Conservation (phyloP, 1,284 basidiomycete genomes). For the Papiliotrema nemorosa region DNA sequence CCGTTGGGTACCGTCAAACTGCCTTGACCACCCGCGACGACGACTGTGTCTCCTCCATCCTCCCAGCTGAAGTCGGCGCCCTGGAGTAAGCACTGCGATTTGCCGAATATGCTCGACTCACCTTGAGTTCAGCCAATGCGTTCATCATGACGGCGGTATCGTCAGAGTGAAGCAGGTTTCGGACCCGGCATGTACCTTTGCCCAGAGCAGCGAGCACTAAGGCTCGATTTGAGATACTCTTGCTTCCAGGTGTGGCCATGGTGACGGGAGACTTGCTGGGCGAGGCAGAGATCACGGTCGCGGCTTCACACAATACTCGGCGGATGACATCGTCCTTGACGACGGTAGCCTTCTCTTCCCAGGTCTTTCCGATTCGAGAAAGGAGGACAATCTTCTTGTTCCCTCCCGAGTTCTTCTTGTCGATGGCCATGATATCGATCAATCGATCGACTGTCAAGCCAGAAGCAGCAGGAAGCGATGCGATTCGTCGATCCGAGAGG, state of each 20-base stretch:
- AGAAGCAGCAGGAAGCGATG: constrained; percentile 65
- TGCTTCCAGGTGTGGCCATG: constrained; percentile 91
- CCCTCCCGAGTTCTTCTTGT: constrained; percentile 92
- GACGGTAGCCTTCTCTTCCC: constrained; percentile 85
- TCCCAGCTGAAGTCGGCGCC: constrained; percentile 89
- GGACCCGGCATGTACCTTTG: constrained; percentile 79
- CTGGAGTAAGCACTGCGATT: constrained; percentile 46
- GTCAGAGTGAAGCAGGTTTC: constrained; percentile 91
- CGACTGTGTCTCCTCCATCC: constrained; percentile 86
- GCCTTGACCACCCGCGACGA: constrained; percentile 84
- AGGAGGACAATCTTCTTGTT: constrained; percentile 94
- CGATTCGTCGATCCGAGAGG: constrained; percentile 69
- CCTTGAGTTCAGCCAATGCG: constrained; percentile 80
- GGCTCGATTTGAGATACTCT: constrained; percentile 95
- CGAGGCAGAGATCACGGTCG: constrained; percentile 67
- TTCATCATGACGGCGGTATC: constrained; percentile 99
- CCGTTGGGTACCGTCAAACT: constrained; percentile 69
- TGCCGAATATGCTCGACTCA: constrained; percentile 35
- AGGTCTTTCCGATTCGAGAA: constrained; percentile 83
- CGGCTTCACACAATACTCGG: constrained; percentile 73
- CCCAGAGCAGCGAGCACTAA: constrained; percentile 90
- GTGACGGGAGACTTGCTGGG: constrained; percentile 64
- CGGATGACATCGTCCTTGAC: constrained; percentile 77
- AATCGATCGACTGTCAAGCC: constrained; percentile 75
- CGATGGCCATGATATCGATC: constrained; percentile 85